phyloP scores from a whole-genome alignment of 2,329 filamentous ascomycete species.

The Tolypocladium guangdongense region DNA sequence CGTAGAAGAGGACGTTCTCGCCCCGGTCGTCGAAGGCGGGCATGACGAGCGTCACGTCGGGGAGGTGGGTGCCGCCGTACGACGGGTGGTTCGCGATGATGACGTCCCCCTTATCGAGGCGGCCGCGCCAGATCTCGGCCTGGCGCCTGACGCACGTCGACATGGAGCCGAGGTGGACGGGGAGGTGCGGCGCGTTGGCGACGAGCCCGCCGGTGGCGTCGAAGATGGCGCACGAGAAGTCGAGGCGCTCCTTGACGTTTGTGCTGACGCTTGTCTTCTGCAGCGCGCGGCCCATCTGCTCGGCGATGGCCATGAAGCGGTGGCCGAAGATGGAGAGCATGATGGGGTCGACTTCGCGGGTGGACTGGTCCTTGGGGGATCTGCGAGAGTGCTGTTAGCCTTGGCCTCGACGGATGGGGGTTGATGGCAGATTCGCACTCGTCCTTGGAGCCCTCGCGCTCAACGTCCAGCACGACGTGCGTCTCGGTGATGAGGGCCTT shows the following conservation, averaged over 20 bases:
- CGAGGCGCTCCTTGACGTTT: slow-evolving; percentile 71
- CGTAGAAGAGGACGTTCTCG: slow-evolving; percentile 34
- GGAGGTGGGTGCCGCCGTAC: slow-evolving; percentile 26
- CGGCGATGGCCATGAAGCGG: slow-evolving; percentile 75
- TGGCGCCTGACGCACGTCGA: slow-evolving; percentile 62
- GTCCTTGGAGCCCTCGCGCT: slow-evolving; percentile 48
- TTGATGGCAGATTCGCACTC: slow-evolving; percentile 43
- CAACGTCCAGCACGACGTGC: slow-evolving; percentile 21
- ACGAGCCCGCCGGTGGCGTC: slow-evolving; percentile 63
- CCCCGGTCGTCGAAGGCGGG: slow-evolving; percentile 35
- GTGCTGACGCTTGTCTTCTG: slow-evolving; percentile 70
- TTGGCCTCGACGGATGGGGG: not conserved
- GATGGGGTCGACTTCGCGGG: slow-evolving; percentile 38
- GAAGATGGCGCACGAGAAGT: slow-evolving; percentile 74
- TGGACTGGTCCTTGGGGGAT: slow-evolving; percentile 37
- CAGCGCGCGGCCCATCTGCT: slow-evolving; percentile 70
- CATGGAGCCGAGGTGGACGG: slow-evolving; percentile 69
- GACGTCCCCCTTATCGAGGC: slow-evolving; percentile 22
- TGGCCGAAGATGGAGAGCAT: slow-evolving; percentile 69
- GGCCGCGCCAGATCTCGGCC: slow-evolving; percentile 53
- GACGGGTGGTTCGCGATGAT: slow-evolving; percentile 23
- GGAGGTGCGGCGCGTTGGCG: slow-evolving; percentile 65
- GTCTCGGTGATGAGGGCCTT: slow-evolving; percentile 21
- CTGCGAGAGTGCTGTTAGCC: slow-evolving; percentile 58
- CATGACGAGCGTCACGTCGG: slow-evolving; percentile 26